Evolutionary conservation across 345 rosid genomes (phyloP).

Genomic region (Sonneratia caseolaris): DNA sequence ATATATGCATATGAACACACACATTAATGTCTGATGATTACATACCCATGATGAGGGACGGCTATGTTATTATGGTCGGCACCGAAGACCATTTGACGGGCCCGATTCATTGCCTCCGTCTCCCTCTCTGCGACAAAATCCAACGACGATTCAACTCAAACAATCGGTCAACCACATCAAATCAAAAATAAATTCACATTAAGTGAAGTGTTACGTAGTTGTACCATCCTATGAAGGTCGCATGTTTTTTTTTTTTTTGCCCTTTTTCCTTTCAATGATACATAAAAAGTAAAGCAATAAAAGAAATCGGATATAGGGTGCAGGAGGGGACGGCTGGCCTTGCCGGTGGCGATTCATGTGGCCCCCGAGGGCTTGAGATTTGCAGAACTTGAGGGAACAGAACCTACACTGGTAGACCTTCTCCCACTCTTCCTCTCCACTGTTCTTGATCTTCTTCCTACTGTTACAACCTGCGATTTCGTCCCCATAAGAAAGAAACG

Average conservation of each 20-base stretch:
- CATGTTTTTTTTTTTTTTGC: too few species aligned
- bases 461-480: slow-evolving; percentile 26
- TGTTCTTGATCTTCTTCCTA: slow-evolving; percentile 46
- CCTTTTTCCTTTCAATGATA: too few species aligned
- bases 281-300: too few species aligned
- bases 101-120: slow-evolving; percentile 93
- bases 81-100: slow-evolving; percentile 90
- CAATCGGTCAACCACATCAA: slow-evolving; percentile 3
- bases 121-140: slow-evolving; percentile 64
- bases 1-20: too few species aligned
- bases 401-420: slow-evolving; percentile 95
- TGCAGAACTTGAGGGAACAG: slow-evolving; percentile 99
- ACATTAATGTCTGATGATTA: neutral
- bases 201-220: too few species aligned
- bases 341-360: slow-evolving; percentile 99
- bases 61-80: slow-evolving; percentile 42
- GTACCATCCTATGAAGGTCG: too few species aligned
- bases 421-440: slow-evolving; percentile 71
- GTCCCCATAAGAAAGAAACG: neutral
- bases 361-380: slow-evolving; percentile 99
- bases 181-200: neutral
- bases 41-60: slow-evolving; percentile 19
- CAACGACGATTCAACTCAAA: slow-evolving; percentile 16
- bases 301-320: too few species aligned
- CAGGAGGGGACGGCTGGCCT: slow-evolving; percentile 32